Conservation (phyloP, 1,284 basidiomycete species). For the Takashimella koratensis region DNA sequence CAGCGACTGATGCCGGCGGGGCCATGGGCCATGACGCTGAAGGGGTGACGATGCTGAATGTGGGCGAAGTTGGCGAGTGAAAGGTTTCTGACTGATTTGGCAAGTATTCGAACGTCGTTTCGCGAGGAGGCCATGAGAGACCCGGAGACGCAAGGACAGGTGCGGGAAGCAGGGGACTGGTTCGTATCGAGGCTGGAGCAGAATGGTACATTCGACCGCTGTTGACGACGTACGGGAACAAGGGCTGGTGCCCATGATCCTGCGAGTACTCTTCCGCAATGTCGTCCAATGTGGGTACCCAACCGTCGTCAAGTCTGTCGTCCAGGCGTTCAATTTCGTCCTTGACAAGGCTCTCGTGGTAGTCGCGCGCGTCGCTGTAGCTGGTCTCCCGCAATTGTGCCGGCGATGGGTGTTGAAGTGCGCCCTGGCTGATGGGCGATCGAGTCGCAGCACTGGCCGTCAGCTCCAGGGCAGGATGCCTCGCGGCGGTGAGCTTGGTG, state of each 20-base stretch:
- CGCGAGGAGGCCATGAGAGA: too few species aligned
- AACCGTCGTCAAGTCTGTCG: neutral
- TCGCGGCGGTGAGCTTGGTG: neutral
- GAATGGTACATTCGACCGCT: neutral
- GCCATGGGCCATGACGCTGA: neutral
- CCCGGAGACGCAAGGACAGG: too few species aligned
- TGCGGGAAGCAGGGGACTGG: neutral
- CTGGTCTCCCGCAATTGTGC: neutral
- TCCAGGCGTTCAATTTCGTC: too few species aligned
- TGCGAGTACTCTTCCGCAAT: neutral
- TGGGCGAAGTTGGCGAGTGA: too few species aligned
- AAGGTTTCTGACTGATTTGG: too few species aligned
- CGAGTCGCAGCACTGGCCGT: neutral
- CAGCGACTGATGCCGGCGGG: neutral
- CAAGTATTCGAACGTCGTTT: neutral
- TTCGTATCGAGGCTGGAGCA: neutral
- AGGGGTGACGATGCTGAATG: neutral
- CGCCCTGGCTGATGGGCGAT: neutral
- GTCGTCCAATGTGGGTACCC: neutral
- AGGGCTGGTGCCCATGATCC: neutral
- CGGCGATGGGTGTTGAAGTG: neutral
- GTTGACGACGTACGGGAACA: neutral
- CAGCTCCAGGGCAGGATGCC: too few species aligned
- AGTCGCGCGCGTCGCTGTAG: neutral
- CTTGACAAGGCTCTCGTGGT: neutral